Conservation (phyloP, 495 filamentous ascomycete species). For the Penicillium diatomitis region DNA sequence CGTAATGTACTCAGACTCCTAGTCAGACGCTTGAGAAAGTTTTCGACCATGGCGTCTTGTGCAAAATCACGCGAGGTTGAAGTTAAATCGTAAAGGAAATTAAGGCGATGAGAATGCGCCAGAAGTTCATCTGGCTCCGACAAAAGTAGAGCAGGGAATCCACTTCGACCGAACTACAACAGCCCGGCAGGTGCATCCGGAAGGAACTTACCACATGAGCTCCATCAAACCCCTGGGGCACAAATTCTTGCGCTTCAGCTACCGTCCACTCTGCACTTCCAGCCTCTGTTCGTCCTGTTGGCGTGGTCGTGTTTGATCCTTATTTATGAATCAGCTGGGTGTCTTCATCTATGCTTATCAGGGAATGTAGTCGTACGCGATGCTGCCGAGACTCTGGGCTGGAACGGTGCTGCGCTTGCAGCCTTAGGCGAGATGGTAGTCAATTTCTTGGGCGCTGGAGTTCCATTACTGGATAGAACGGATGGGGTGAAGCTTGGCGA, state of each 20-base stretch:
- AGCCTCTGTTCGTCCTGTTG: conserved; percentile 42
- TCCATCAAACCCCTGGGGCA: conserved; percentile 65
- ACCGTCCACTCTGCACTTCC: conserved; percentile 46
- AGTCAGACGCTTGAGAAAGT: conserved; percentile 3
- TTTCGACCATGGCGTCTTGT: background rate
- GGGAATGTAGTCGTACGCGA: conserved; percentile 28
- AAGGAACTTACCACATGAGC: conserved; percentile 48
- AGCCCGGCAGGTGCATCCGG: conserved; percentile 6
- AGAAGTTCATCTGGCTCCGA: too few species aligned
- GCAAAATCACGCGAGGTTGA: background rate
- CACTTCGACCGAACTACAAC: background rate
- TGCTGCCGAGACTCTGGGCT: conserved; percentile 45
- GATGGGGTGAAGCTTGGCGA: conserved; percentile 91
- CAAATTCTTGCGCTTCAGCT: conserved; percentile 65
- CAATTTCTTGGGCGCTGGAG: conserved; percentile 46
- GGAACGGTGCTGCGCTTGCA: conserved; percentile 86
- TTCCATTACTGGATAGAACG: conserved; percentile 40
- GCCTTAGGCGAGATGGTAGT: conserved; percentile 74
- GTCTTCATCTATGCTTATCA: background rate
- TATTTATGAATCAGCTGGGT: conserved; percentile 19
- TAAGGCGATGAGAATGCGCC: too few species aligned
- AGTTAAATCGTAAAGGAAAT: background rate
- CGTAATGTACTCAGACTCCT: conserved; percentile 16
- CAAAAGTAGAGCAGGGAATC: too few species aligned
- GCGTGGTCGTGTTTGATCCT: conserved; percentile 38